Conservation (phyloP, 176 grass and related monocot species). For the Eremochloa ophiuroides region DNA sequence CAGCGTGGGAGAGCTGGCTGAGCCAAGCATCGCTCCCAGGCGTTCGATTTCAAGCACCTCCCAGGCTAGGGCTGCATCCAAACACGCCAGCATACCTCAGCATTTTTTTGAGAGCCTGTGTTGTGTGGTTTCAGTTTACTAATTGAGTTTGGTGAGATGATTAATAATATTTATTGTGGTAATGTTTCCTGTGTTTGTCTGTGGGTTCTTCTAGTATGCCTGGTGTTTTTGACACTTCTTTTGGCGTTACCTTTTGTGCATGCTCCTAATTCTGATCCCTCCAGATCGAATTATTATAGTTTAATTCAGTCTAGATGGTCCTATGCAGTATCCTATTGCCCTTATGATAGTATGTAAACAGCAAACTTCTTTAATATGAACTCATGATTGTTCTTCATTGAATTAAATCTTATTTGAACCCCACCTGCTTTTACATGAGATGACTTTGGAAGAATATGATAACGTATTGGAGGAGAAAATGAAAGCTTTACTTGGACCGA, state of each 20-base stretch:
- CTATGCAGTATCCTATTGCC: neutral
- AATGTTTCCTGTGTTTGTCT: neutral
- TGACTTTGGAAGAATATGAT: constrained; percentile 93
- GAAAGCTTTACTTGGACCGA: constrained; percentile 62
- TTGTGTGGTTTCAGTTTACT: too few species aligned
- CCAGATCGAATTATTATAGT: neutral
- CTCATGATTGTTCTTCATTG: neutral
- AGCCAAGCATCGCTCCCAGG: too few species aligned
- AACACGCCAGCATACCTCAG: too few species aligned
- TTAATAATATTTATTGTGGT: too few species aligned
- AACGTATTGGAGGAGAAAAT: constrained; percentile 76
- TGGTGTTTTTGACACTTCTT: neutral
- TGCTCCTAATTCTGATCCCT: neutral
- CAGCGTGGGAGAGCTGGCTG: too few species aligned
- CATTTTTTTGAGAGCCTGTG: too few species aligned
- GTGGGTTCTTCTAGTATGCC: neutral
- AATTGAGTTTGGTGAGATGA: too few species aligned
- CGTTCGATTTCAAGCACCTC: too few species aligned
- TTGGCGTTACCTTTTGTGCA: neutral
- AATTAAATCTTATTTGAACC: neutral
- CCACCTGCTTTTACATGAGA: constrained; percentile 42
- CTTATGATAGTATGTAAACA: neutral
- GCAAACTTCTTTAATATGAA: neutral
- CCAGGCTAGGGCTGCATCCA: too few species aligned
- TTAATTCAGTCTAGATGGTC: neutral